Evolutionary conservation across 2,329 filamentous ascomycete species (phyloP), one percentile per base, ranked within the genome.

Genomic region (Colletotrichum lindemuthianum): DNA sequence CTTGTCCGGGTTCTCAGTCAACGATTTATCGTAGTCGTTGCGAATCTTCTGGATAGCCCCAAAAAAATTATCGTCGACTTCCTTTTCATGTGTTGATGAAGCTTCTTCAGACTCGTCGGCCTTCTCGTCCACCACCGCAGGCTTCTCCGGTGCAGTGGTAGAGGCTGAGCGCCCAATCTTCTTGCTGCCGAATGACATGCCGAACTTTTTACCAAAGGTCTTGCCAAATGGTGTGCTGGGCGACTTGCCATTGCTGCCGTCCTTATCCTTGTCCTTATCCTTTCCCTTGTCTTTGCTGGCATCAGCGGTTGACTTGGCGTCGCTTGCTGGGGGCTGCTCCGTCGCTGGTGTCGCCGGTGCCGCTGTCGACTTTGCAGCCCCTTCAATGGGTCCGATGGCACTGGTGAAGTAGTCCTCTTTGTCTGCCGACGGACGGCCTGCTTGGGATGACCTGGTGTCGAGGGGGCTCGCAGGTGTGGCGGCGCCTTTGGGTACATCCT

Each of bases 341-440:
- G 81, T 77, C 2, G 79, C 77, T 50, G 79, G 71, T 1, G 82
- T 76, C 51, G 79, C 79, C 1, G 84, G 81, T n/a, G 81, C 81
- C 6, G 76, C 77, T 8, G 82, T 82, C 3, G 79, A 70, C 68
- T 86, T 86, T 4, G 77, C 75, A 24, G 79, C 79, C 1, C 78
- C 76, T 44, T 81, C 79, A 8, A 83, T 76, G 51, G 83, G 82
- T 44, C 81, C 79, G 39, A 86, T 83, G 9, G 84, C 82, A 15
- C 85, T 84, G 1, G 90, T 90, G 71, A 97, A 97, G 74, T 97
- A 97, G 72, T 97, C 93, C 12, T 86, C 84, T 68, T 81, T 84
- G 34, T 92, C 90, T 0, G 77, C 84, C 9, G 90, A 90, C n/a
- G 83, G 81, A 15, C 86, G 84, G 71, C 85, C 88, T 57, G 80